Base-by-base conservation (phyloP, 2,329 filamentous ascomycete genomes). In the Penicillium sumatraense region DNA sequence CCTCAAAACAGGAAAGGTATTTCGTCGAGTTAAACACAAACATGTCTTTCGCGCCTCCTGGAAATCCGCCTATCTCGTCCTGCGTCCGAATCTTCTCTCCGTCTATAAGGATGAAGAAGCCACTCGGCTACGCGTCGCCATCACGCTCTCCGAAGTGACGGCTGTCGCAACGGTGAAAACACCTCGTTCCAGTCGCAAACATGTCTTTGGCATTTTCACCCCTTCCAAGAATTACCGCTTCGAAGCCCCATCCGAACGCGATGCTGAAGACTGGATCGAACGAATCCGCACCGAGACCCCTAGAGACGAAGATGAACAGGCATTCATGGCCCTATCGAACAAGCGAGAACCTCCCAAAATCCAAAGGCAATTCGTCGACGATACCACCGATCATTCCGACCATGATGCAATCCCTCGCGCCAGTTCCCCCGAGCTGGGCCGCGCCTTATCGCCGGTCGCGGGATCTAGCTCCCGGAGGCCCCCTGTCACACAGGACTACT, bases 21-120 rank as follows among this genome's bases (percentile, higher is more conserved):
- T 89, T 69, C 96, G 96, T 76, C 86, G 93, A 64, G 96, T 92
- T 16, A 89, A 93, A 67, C 96, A 93, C 80, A 98, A 93, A 57
- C 96, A 96, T 87, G 91, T 92, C 49, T 80, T 78, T 62, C 70
- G 70, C 57, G 75, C 96, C 86, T 87, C 89, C 59, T 99, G 95
- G 95, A 96, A 96, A 77, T 81, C 88, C 5, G 86, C 93, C 58
- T 95, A 90, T 75, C 81, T 98, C 38, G 95, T 99, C 36, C 84
- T 99, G 42, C 89, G 95, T 59, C 93, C 93, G 0, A 96, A 95
- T 66, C 85, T 90, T 18, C 83, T 99, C 29, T 97, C 90, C 49
- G 88, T 97, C 58, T 99, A 99, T 83, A 96, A 93, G 75, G 89
- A 93, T 70, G 86, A 90, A 66, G 90, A 93, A 66, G 93, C 97